phyloP scores from a whole-genome alignment of 176 grass and related monocot genomes.

The Echinochloa phyllopogon region DNA sequence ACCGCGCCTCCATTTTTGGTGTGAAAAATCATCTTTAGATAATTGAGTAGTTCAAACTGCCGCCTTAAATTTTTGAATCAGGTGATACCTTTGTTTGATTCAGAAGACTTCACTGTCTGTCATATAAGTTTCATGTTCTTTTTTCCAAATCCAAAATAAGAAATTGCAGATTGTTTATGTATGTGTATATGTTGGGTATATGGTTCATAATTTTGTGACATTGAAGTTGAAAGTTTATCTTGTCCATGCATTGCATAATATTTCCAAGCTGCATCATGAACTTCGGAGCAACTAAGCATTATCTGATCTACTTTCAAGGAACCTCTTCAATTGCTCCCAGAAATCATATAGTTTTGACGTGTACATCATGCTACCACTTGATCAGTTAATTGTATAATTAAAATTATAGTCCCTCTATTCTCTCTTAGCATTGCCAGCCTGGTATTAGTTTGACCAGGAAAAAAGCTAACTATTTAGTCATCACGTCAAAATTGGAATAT shows the following conservation, averaged over 20 bases:
- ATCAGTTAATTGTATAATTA: neutral
- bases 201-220: neutral
- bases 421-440: neutral
- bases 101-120: neutral
- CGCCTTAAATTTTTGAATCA: neutral
- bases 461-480: neutral
- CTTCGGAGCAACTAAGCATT: neutral
- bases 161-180: neutral
- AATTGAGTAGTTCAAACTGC: neutral
- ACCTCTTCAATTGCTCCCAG: neutral
- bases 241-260: slow-evolving; percentile 8
- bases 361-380: neutral
- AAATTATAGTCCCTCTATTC: neutral
- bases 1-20: neutral
- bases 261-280: slow-evolving; percentile 2
- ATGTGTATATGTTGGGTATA: neutral
- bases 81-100: neutral
- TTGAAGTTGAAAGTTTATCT: neutral
- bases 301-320: neutral
- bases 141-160: neutral
- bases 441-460: neutral
- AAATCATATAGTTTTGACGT: slow-evolving; percentile 2
- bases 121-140: neutral
- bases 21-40: neutral
- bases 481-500: neutral